phyloP scores from a whole-genome alignment of 2,329 filamentous ascomycete genomes.

The Paracoccidioides brasiliensis region DNA sequence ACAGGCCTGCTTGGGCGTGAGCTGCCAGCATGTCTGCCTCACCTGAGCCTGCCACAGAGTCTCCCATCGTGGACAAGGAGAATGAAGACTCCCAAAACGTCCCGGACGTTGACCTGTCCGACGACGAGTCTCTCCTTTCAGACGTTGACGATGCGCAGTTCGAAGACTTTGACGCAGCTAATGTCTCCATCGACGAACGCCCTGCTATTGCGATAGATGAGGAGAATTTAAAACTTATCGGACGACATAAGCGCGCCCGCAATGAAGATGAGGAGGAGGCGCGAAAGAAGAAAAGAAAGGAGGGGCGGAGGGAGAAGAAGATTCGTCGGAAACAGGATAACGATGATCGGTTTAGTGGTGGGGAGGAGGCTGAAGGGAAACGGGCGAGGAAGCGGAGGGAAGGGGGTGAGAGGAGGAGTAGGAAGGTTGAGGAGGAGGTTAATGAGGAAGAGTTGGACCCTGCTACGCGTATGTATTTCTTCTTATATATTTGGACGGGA shows the following conservation, averaged over 20 bases:
- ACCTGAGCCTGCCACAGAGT: constrained; percentile 18
- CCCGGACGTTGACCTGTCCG: constrained; percentile 36
- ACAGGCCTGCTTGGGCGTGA: not conserved
- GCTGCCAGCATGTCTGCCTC: constrained; percentile 26
- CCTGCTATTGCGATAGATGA: constrained; percentile 47
- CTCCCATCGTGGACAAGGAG: constrained; percentile 10
- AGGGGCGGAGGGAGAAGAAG: constrained; percentile 45
- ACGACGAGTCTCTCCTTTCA: constrained; percentile 49
- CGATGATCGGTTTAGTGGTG: constrained; percentile 38
- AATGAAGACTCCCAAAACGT: constrained; percentile 11
- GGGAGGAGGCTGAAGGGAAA: constrained; percentile 42
- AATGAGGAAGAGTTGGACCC: constrained; percentile 69
- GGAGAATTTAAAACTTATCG: constrained; percentile 46
- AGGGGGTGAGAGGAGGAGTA: constrained; percentile 37
- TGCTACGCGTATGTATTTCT: constrained; percentile 54
- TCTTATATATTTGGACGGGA: not conserved
- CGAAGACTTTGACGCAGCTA: constrained; percentile 49
- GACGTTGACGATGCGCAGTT: constrained; percentile 54
- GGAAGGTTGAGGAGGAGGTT: constrained; percentile 46
- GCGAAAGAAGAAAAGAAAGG: constrained; percentile 51
- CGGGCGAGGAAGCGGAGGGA: constrained; percentile 38
- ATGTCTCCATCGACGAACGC: constrained; percentile 48
- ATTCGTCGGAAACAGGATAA: constrained; percentile 54
- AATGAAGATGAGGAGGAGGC: constrained; percentile 47
- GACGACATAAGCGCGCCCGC: constrained; percentile 53